phyloP scores from a whole-genome alignment of 257 asterid genomes.

The Striga asiatica region DNA sequence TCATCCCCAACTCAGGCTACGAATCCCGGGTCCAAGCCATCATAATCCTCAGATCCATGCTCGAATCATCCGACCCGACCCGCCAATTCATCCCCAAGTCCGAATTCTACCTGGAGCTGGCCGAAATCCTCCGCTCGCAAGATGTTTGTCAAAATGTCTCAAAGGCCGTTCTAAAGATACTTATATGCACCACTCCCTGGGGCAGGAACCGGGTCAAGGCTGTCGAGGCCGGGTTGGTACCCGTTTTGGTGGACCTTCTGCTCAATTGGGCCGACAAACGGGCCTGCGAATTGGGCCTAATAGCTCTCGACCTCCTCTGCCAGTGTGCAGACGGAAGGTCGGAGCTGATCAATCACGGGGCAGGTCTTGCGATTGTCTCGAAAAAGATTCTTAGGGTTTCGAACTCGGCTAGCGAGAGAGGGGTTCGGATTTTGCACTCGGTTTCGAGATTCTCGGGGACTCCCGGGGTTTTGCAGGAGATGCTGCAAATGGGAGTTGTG shows the following conservation, averaged over 20 bases:
- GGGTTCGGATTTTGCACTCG: constrained; percentile 53
- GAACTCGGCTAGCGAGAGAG: constrained; percentile 45
- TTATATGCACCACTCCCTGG: constrained; percentile 24
- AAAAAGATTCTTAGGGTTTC: constrained; percentile 82
- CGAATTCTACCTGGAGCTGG: constrained; percentile 33
- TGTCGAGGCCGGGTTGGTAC: constrained; percentile 42
- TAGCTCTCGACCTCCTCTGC: constrained; percentile 44
- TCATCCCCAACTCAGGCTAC: constrained; percentile 44
- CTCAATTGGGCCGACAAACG: constrained; percentile 44
- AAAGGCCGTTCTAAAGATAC: constrained; percentile 38
- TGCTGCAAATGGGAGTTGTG: constrained; percentile 67
- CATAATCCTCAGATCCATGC: constrained; percentile 39
- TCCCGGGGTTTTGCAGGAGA: constrained; percentile 42
- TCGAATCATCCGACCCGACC: constrained; percentile 27
- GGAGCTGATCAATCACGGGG: constrained; percentile 48
- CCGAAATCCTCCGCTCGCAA: constrained; percentile 31
- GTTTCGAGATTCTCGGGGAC: constrained; percentile 49
- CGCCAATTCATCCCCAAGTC: constrained; percentile 14
- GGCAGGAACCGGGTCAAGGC: constrained; percentile 53
- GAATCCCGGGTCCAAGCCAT: constrained; percentile 56
- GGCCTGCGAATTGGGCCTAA: constrained; percentile 31
- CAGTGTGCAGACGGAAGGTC: constrained; percentile 83
- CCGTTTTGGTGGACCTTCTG: constrained; percentile 34
- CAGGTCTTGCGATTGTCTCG: constrained; percentile 65
- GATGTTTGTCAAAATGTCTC: constrained; percentile 36